These are phyloP conservation scores for Eragrostis tef DNA, from an alignment of 202 grass and related monocot genomes.

Conservation along the genomic window DNA sequence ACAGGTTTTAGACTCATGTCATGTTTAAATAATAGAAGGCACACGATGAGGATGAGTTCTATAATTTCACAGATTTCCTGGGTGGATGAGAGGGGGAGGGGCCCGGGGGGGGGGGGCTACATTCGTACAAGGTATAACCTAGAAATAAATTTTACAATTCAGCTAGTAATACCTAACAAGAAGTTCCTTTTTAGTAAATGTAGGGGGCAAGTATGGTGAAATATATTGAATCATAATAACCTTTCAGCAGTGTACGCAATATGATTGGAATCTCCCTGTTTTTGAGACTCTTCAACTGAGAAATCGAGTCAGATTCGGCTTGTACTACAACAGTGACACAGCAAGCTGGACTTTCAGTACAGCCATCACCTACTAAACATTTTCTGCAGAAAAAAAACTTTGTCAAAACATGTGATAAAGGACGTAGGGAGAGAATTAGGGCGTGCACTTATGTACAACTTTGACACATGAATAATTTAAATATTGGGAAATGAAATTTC, in stretches of 20 bases:
- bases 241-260: constrained; percentile 67
- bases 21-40: no score
- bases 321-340: constrained; percentile 68
- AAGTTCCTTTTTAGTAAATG: background rate
- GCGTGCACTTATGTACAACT: no score
- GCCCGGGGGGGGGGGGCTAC: no score
- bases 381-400: constrained; percentile 54
- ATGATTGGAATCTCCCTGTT: constrained; percentile 64
- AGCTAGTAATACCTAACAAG: background rate
- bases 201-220: background rate
- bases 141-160: background rate
- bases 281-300: constrained; percentile 68
- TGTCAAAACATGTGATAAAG: constrained; percentile 27
- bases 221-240: constrained; percentile 50
- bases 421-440: constrained; percentile 11
- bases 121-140: background rate
- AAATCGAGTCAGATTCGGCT: constrained; percentile 40
- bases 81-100: no score
- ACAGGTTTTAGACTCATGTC: no score
- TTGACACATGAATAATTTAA: no score
- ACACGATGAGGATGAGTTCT: no score
- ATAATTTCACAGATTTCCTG: no score
- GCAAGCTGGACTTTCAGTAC: constrained; percentile 49
- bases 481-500: background rate
- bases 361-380: constrained; percentile 45